phyloP scores from a whole-genome alignment of 1,284 basidiomycete species.

The Xerocomus tenax region DNA sequence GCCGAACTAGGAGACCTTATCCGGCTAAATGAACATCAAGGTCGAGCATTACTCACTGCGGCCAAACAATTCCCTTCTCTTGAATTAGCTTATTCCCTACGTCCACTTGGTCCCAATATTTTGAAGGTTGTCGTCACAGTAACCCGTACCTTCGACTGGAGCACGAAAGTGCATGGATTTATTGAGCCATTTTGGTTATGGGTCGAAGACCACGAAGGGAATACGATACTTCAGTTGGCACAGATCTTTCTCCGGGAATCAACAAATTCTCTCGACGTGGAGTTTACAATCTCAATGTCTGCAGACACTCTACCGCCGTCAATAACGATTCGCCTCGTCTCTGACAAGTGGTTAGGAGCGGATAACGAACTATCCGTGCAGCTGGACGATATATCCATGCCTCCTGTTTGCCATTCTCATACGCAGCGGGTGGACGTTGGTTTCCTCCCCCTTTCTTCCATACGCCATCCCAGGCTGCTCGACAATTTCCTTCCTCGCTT shows the following conservation, averaged over 20 bases:
- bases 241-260: slow-evolving; percentile 64
- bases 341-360: slow-evolving; percentile 91
- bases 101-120: slow-evolving; percentile 78
- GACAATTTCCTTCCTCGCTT: slow-evolving; percentile 40
- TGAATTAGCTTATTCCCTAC: slow-evolving; percentile 60
- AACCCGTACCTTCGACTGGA: slow-evolving; percentile 79
- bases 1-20: slow-evolving; percentile 76
- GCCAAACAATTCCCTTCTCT: slow-evolving; percentile 83
- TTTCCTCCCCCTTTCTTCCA: slow-evolving; percentile 54
- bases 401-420: slow-evolving; percentile 53
- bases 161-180: slow-evolving; percentile 62
- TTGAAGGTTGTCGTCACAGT: slow-evolving; percentile 70
- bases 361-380: slow-evolving; percentile 66
- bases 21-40: slow-evolving; percentile 83
- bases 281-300: slow-evolving; percentile 75
- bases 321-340: slow-evolving; percentile 71
- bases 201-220: slow-evolving; percentile 81
- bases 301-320: slow-evolving; percentile 49
- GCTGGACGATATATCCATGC: slow-evolving; percentile 72
- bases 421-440: slow-evolving; percentile 75
- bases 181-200: slow-evolving; percentile 92
- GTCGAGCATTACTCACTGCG: slow-evolving; percentile 68
- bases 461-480: slow-evolving; percentile 45
- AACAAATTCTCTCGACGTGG: slow-evolving; percentile 54
- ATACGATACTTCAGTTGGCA: slow-evolving; percentile 76